Percentiles rank a stretch among this genome's conserved stretches.
These are phyloP conservation scores for Rhizopogon hawkerae DNA, from an alignment of 1,284 basidiomycete species.

Conservation along the genomic window DNA sequence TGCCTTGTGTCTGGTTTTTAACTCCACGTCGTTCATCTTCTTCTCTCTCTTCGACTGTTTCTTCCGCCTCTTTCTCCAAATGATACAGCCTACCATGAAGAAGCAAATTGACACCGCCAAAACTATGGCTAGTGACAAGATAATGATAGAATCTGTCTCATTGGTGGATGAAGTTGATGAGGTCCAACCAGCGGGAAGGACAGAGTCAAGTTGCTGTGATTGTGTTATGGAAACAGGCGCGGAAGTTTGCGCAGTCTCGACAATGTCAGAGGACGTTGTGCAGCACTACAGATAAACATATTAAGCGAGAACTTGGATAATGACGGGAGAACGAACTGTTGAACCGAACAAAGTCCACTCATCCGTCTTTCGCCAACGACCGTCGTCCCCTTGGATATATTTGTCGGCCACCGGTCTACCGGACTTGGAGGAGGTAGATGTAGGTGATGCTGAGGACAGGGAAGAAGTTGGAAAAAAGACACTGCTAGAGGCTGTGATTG, in stretches of 20 bases:
- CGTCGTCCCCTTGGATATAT: slow-evolving; percentile 49
- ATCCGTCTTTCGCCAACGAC: slow-evolving; percentile 50
- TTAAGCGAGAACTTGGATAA: slow-evolving; percentile 7
- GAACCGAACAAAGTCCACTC: slow-evolving; percentile 57
- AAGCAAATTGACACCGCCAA: slow-evolving; percentile 49
- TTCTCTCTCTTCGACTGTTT: slow-evolving; percentile 30
- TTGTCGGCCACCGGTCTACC: slow-evolving; percentile 40
- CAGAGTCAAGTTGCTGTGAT: slow-evolving; percentile 22
- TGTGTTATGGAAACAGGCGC: slow-evolving; percentile 12
- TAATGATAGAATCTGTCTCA: slow-evolving; percentile 36
- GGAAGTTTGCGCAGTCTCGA: slow-evolving; percentile 22
- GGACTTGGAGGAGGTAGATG: not conserved
- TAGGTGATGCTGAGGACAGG: not conserved
- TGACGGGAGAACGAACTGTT: slow-evolving; percentile 36
- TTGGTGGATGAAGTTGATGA: slow-evolving; percentile 10
- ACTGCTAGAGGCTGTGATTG: slow-evolving; percentile 2
- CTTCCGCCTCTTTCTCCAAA: slow-evolving; percentile 48
- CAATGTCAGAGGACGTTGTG: slow-evolving; percentile 19
- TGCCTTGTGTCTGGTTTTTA: slow-evolving; percentile 15
- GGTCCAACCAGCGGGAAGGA: slow-evolving; percentile 54
- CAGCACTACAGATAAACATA: slow-evolving; percentile 15
- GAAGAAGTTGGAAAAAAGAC: not conserved
- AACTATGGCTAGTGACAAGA: slow-evolving; percentile 51
- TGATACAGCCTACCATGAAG: slow-evolving; percentile 47
- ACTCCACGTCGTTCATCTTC: slow-evolving; percentile 26